phyloP scores from a whole-genome alignment of 2,329 filamentous ascomycete genomes.

The Drechmeria coniospora region DNA sequence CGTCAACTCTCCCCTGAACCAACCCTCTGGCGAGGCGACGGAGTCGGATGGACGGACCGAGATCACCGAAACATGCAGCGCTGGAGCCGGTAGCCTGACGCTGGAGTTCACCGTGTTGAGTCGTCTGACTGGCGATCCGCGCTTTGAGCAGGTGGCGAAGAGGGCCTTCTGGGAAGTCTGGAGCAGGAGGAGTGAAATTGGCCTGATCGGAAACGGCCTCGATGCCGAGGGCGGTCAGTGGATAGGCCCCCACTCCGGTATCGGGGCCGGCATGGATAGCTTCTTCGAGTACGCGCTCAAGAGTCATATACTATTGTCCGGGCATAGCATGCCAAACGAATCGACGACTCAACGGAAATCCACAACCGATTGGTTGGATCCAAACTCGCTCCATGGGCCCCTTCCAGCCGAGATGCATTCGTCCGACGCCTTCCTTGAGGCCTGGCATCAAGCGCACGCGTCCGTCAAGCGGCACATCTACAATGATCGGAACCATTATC shows the following conservation, averaged over 20 bases:
- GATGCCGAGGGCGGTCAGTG: slow-evolving; percentile 83
- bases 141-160: slow-evolving; percentile 85
- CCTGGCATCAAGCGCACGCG: slow-evolving; percentile 74
- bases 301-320: slow-evolving; percentile 78
- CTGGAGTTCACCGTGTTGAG: slow-evolving; percentile 87
- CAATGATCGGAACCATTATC: slow-evolving; percentile 59
- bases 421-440: slow-evolving; percentile 61
- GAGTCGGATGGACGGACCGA: slow-evolving; percentile 35
- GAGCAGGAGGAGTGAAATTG: slow-evolving; percentile 69
- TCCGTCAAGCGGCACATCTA: slow-evolving; percentile 89
- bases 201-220: slow-evolving; percentile 79
- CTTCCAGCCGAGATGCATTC: slow-evolving; percentile 52
- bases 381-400: slow-evolving; percentile 45
- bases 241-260: slow-evolving; percentile 80
- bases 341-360: slow-evolving; percentile 23
- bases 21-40: slow-evolving; percentile 21
- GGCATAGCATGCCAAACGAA: slow-evolving; percentile 43
- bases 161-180: slow-evolving; percentile 96
- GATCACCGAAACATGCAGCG: slow-evolving; percentile 91
- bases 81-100: slow-evolving; percentile 87
- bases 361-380: slow-evolving; percentile 38
- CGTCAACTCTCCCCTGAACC: slow-evolving; percentile 65
- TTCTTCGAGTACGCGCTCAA: slow-evolving; percentile 98
- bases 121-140: slow-evolving; percentile 66
- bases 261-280: slow-evolving; percentile 91